These are phyloP conservation scores for Sporothrix inflata DNA, from an alignment of 2,329 filamentous ascomycete species.

Conservation along the genomic window DNA sequence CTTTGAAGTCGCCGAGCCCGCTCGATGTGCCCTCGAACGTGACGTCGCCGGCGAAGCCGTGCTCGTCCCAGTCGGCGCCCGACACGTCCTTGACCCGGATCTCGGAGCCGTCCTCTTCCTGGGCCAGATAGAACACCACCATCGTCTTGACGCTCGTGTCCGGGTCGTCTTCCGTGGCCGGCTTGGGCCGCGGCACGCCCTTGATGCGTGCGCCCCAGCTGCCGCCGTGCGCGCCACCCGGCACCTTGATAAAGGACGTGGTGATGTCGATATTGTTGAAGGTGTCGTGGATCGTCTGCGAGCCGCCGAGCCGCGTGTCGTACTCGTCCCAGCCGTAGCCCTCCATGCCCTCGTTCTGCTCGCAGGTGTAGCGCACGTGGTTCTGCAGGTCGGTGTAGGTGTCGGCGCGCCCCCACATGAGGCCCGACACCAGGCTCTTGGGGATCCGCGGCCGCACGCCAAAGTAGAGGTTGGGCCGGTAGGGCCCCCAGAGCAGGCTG, in stretches of 20 bases:
- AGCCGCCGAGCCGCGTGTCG: conserved; percentile 82
- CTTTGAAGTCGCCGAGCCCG: conserved; percentile 76
- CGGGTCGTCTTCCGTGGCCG: conserved; percentile 60
- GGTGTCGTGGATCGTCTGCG: conserved; percentile 88
- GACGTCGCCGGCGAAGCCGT: conserved; percentile 63
- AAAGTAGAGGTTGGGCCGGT: conserved; percentile 93
- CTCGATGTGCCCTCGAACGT: conserved; percentile 70
- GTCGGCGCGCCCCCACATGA: conserved; percentile 90
- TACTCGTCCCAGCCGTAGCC: conserved; percentile 99
- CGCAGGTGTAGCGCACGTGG: conserved; percentile 89
- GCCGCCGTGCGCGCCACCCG: conserved; percentile 81
- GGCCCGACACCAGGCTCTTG: conserved; percentile 76
- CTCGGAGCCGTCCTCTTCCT: conserved; percentile 71
- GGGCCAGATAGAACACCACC: conserved; percentile 77
- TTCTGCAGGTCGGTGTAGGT: conserved; percentile 74
- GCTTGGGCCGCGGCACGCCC: conserved; percentile 65
- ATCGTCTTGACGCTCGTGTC: conserved; percentile 68
- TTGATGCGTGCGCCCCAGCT: conserved; percentile 91
- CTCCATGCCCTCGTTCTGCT: conserved; percentile 90
- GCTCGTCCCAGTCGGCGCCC: conserved; percentile 43
- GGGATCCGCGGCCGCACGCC: conserved; percentile 81
- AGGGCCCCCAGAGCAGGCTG: conserved; percentile 93
- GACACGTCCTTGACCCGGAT: conserved; percentile 61
- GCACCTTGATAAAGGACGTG: conserved; percentile 91
- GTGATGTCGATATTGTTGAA: conserved; percentile 88